phyloP scores from a whole-genome alignment of 805 yeast genomes.

The Wickerhamomyces hampshirensis region DNA sequence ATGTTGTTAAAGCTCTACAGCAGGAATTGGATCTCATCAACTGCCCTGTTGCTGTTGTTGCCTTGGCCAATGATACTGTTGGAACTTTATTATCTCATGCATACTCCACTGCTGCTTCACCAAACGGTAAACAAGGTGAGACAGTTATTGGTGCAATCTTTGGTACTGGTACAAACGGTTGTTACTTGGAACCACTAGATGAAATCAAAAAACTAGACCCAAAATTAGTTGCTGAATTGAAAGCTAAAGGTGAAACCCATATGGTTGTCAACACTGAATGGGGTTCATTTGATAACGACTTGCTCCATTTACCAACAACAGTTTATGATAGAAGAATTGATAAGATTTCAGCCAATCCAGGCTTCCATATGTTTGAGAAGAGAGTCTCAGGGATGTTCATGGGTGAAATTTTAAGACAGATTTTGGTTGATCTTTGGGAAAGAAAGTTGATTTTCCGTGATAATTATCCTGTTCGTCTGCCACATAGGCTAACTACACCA shows the following conservation, averaged over 20 bases:
- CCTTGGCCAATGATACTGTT: constrained; percentile 93
- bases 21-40: constrained; percentile 53
- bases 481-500: constrained; percentile 65
- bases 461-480: constrained; percentile 30
- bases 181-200: constrained; percentile 75
- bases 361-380: constrained; percentile 89
- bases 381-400: constrained; percentile 89
- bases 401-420: constrained; percentile 82
- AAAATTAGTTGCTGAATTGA: constrained; percentile 31
- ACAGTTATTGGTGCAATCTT: constrained; percentile 87
- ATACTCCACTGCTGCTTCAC: constrained; percentile 55
- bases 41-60: constrained; percentile 69
- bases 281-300: constrained; percentile 93
- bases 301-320: constrained; percentile 71
- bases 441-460: constrained; percentile 50
- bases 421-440: constrained; percentile 62
- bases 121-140: constrained; percentile 58
- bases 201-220: constrained; percentile 72
- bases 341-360: constrained; percentile 69
- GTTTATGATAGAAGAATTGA: constrained; percentile 74
- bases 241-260: constrained; percentile 43
- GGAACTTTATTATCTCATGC: constrained; percentile 90
- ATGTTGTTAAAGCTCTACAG: constrained; percentile 74
- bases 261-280: constrained; percentile 96
- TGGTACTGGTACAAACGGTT: constrained; percentile 98